Evolutionary conservation across 2,329 filamentous ascomycete genomes (phyloP).

Genomic region (Botrytis medusae): DNA sequence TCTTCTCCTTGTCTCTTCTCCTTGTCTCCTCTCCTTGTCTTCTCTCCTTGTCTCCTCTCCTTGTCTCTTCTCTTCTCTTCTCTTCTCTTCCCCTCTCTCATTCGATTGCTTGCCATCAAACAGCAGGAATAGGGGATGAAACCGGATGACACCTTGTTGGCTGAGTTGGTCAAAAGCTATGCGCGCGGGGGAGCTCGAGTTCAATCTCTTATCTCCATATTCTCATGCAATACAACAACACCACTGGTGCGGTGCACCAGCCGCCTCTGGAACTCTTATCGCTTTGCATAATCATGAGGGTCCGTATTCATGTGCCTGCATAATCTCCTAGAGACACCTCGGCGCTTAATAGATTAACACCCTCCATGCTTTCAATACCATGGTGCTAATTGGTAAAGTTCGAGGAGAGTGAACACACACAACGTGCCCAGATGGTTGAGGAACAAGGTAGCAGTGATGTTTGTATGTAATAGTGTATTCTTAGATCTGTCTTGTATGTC

Average conservation of each 20-base stretch:
- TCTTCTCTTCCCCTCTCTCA: too few relatives aligned
- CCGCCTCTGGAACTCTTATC: constrained; percentile 7
- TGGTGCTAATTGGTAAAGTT: background rate
- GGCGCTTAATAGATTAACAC: background rate
- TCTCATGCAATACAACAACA: background rate
- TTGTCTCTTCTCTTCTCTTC: background rate
- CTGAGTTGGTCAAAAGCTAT: constrained; percentile 7
- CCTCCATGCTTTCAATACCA: background rate
- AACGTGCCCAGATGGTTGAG: background rate
- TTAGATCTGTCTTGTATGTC: background rate
- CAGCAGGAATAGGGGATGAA: constrained; percentile 7
- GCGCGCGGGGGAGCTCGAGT: background rate
- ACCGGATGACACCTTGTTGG: background rate
- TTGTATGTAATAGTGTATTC: background rate
- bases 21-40: background rate
- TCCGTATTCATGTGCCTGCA: constrained; percentile 16
- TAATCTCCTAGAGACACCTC: background rate
- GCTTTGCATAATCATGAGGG: constrained; percentile 15
- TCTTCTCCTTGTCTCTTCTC: too few relatives aligned
- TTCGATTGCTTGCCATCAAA: background rate
- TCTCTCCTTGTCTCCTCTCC: too few relatives aligned
- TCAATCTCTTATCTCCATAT: constrained; percentile 3
- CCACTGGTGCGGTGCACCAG: background rate
- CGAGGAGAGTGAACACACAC: background rate
- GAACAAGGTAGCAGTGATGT: background rate